A percentile compares a stretch with the other conserved stretches of the same genome.
Conservation (phyloP, 148 eudicot genomes). For the Silene latifolia region DNA sequence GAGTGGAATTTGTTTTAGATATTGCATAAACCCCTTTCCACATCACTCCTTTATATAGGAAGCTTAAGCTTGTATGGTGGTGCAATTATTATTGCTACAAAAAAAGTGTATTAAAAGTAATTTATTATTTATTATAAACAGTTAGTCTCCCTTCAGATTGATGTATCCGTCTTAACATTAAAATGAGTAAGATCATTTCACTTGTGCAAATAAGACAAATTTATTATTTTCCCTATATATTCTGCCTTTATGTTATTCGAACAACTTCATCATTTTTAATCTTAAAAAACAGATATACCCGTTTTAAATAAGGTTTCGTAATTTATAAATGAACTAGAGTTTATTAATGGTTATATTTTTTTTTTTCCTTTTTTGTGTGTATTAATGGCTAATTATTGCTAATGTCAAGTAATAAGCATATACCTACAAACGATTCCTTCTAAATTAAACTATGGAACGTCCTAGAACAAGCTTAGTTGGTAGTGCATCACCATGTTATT, state of each 20-base stretch:
- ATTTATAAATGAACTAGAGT: not conserved
- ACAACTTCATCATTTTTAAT: not conserved
- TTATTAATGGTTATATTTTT: not conserved
- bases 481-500: not conserved
- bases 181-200: too few species aligned
- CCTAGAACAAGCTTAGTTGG: conserved; percentile 17
- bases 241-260: too few species aligned
- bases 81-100: too few species aligned
- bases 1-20: conserved; percentile 16
- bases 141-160: too few species aligned
- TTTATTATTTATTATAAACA: not conserved
- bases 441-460: conserved; percentile 10
- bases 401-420: not conserved
- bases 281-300: not conserved
- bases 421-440: not conserved
- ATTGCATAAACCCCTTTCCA: conserved; percentile 23
- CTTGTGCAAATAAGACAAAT: too few species aligned
- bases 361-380: conserved; percentile 4
- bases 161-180: too few species aligned
- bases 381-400: not conserved
- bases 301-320: not conserved
- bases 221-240: too few species aligned
- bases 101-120: not conserved
- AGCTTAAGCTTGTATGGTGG: not conserved
- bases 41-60: conserved; percentile 33